These are phyloP conservation scores for Hanseniaspora meyeri DNA, from an alignment of 805 yeast species.

Conservation along the genomic window DNA sequence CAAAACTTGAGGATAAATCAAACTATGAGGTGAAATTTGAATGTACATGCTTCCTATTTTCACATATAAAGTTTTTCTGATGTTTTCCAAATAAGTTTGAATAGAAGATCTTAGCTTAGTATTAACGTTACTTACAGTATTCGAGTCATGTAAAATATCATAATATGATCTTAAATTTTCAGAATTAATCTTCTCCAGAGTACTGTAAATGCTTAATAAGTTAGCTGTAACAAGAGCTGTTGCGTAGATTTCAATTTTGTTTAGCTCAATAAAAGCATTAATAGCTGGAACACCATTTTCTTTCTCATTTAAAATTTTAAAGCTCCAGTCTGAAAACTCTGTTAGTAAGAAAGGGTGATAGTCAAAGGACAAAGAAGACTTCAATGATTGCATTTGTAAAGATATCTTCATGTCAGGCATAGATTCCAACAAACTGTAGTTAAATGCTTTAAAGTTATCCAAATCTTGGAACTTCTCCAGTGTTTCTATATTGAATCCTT, in stretches of 20 bases:
- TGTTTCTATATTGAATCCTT: slow-evolving; percentile 43
- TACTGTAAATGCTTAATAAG: slow-evolving; percentile 61
- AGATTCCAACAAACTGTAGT: not conserved
- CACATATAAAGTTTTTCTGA: slow-evolving; percentile 60
- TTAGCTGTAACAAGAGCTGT: slow-evolving; percentile 83
- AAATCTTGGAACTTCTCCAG: slow-evolving; percentile 58
- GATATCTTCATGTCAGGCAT: slow-evolving; percentile 35
- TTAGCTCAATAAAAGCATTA: slow-evolving; percentile 38
- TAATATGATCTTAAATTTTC: slow-evolving; percentile 62
- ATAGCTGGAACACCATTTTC: slow-evolving; percentile 35
- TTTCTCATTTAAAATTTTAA: slow-evolving; percentile 59
- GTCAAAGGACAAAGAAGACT: slow-evolving; percentile 61
- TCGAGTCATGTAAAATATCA: slow-evolving; percentile 59
- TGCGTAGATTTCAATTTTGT: slow-evolving; percentile 45
- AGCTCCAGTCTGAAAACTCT: slow-evolving; percentile 34
- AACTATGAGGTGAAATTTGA: slow-evolving; percentile 71
- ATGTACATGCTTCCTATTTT: slow-evolving; percentile 42
- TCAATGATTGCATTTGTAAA: slow-evolving; percentile 43
- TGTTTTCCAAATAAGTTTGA: slow-evolving; percentile 23
- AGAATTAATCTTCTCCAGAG: slow-evolving; percentile 56
- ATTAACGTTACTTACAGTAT: slow-evolving; percentile 21
- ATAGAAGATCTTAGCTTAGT: slow-evolving; percentile 24
- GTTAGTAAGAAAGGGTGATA: slow-evolving; percentile 72
- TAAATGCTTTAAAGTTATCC: slow-evolving; percentile 22
- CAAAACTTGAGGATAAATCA: slow-evolving; percentile 66